A percentile compares a stretch with the other conserved stretches of the same genome.
phyloP scores from a whole-genome alignment of 768 basidiomycete species.

The Lactarius pseudohatsudake region DNA sequence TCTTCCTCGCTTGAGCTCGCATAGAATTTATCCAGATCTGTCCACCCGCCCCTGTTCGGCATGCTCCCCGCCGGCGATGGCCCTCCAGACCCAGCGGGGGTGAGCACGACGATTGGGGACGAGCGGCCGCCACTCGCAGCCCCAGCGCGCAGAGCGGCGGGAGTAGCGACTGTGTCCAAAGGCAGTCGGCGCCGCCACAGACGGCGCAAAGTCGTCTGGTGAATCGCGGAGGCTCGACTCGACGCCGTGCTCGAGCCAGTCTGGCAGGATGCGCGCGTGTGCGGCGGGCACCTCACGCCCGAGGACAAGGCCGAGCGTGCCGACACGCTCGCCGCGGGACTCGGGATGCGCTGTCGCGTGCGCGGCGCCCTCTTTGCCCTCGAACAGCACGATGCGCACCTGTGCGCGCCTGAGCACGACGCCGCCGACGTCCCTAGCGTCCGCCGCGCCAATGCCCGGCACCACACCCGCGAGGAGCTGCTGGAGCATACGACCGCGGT shows the following conservation, averaged over 20 bases:
- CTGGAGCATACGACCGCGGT: constrained; percentile 78
- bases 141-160: constrained; percentile 30
- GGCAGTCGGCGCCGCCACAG: constrained; percentile 39
- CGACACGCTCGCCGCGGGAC: constrained; percentile 50
- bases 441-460: constrained; percentile 28
- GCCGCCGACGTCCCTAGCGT: constrained; percentile 44
- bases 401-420: constrained; percentile 84
- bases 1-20: constrained; percentile 38
- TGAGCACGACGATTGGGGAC: constrained; percentile 52
- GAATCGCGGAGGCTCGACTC: constrained; percentile 73
- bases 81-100: constrained; percentile 44
- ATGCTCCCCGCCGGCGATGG: constrained; percentile 37
- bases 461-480: constrained; percentile 62
- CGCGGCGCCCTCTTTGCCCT: constrained; percentile 60
- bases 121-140: constrained; percentile 35
- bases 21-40: constrained; percentile 76
- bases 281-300: constrained; percentile 47
- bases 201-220: constrained; percentile 49
- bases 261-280: constrained; percentile 60
- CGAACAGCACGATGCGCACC: constrained; percentile 73
- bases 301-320: constrained; percentile 63
- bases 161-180: constrained; percentile 40
- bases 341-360: constrained; percentile 32
- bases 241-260: constrained; percentile 87
- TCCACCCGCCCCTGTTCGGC: constrained; percentile 45